Evolutionary conservation across 1,284 basidiomycete genomes (phyloP).

Genomic region (Coniophora puteana): DNA sequence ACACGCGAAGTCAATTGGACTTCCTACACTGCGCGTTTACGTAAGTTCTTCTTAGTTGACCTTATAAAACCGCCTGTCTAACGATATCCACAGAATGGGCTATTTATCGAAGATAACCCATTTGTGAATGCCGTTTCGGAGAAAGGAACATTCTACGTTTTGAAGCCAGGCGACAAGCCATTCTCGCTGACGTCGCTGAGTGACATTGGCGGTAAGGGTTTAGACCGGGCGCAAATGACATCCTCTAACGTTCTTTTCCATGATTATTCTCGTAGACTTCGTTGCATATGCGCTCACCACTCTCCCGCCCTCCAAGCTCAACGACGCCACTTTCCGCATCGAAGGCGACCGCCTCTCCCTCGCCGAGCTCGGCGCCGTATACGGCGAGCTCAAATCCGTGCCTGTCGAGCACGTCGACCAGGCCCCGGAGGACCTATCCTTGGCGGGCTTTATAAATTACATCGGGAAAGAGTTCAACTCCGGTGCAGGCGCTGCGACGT

Average conservation of each 20-base stretch:
- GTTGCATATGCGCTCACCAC: slow-evolving; percentile 14
- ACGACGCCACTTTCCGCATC: slow-evolving; percentile 10
- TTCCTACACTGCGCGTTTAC: not conserved
- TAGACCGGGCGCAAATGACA: not conserved
- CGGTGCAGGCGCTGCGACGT: slow-evolving; percentile 15
- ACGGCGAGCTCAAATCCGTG: not conserved
- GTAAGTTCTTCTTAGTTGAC: not conserved
- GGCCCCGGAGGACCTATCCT: slow-evolving; percentile 11
- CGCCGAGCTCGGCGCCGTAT: not conserved
- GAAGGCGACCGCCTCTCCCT: slow-evolving; percentile 5
- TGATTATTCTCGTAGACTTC: slow-evolving; percentile 5
- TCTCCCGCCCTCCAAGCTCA: slow-evolving; percentile 9
- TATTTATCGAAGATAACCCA: slow-evolving; percentile 16
- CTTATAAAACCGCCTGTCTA: too few relatives aligned
- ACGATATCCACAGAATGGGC: slow-evolving; percentile 17
- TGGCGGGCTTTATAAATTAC: slow-evolving; percentile 20
- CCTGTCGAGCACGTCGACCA: not conserved
- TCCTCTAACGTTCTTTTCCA: not conserved
- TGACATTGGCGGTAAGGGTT: slow-evolving; percentile 18
- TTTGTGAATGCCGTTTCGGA: slow-evolving; percentile 7
- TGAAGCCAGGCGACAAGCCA: slow-evolving; percentile 17
- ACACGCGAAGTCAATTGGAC: not conserved
- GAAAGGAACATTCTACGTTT: slow-evolving; percentile 14
- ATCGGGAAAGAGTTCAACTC: slow-evolving; percentile 22
- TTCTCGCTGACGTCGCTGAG: slow-evolving; percentile 16